A percentile compares a stretch with the other conserved stretches of the same genome.
Conservation (phyloP, 192 early-diverging fungal species). For the Coemansia biformis region DNA sequence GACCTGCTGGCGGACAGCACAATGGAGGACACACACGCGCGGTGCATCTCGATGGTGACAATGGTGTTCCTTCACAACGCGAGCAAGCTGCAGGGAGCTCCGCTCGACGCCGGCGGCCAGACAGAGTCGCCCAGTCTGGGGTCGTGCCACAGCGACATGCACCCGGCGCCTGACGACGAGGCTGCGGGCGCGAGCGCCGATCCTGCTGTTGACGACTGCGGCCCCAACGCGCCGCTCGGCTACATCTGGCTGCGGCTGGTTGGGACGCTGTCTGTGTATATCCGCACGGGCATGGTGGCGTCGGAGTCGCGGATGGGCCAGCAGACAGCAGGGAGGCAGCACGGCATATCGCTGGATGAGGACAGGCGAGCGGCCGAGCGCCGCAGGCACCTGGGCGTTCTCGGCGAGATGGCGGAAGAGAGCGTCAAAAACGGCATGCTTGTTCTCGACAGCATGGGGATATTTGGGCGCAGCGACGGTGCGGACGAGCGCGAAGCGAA, state of each 20-base stretch:
- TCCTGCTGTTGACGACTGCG: background rate
- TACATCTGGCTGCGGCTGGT: constrained; percentile 41
- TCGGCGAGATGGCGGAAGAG: constrained; percentile 49
- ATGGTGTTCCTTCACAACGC: constrained; percentile 49
- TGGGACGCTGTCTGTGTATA: constrained; percentile 26
- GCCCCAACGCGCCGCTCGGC: constrained; percentile 9
- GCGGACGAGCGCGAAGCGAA: constrained; percentile 10
- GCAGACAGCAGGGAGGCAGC: background rate
- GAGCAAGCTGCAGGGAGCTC: constrained; percentile 8
- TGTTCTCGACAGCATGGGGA: constrained; percentile 34
- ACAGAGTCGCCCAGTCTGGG: constrained; percentile 3
- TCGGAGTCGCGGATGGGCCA: constrained; percentile 7
- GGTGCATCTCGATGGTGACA: constrained; percentile 46
- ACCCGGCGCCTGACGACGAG: background rate
- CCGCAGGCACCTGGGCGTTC: constrained; percentile 25
- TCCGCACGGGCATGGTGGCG: constrained; percentile 35
- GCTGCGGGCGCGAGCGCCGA: background rate
- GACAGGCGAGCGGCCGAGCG: constrained; percentile 6
- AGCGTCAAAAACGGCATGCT: constrained; percentile 45
- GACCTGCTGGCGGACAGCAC: constrained; percentile 58
- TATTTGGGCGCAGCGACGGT: constrained; percentile 25
- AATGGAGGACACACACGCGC: constrained; percentile 50
- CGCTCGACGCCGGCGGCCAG: background rate
- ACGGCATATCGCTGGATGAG: constrained; percentile 3
- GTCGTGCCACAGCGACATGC: background rate